Percentiles rank a stretch among this genome's conserved stretches.
Conservation (phyloP, 345 rosid species). For the Lumnitzera racemosa region DNA sequence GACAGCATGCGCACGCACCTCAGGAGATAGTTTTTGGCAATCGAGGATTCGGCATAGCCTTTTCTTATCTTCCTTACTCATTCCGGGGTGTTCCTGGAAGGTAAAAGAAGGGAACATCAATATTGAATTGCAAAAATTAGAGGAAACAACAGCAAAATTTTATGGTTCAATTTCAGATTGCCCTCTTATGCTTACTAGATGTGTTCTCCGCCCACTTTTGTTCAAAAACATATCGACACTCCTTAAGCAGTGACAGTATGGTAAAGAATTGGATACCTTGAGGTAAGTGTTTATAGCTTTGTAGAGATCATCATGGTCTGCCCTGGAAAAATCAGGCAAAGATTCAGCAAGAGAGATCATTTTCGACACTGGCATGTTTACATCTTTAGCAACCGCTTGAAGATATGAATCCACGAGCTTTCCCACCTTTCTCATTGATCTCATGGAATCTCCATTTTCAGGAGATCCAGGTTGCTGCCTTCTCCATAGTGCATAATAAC, state of each 20-base stretch:
- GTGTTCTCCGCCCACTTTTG: too few species aligned
- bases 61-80: constrained; percentile 79
- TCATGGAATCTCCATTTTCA: constrained; percentile 31
- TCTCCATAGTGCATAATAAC: constrained; percentile 65
- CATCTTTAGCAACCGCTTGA: constrained; percentile 63
- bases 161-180: too few species aligned
- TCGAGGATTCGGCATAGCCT: constrained; percentile 70
- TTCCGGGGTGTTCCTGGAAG: constrained; percentile 74
- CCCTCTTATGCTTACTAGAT: too few species aligned
- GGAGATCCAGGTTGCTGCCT: constrained; percentile 41
- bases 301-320: constrained; percentile 79
- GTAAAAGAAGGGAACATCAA: background rate
- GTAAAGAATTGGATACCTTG: constrained; percentile 37
- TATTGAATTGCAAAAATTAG: too few species aligned
- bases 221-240: too few species aligned
- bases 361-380: constrained; percentile 48
- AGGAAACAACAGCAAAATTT: too few species aligned
- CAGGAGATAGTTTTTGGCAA: constrained; percentile 88
- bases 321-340: constrained; percentile 57
- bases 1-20: constrained; percentile 82
- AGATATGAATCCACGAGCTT: constrained; percentile 74
- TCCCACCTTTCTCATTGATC: constrained; percentile 56
- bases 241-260: too few species aligned
- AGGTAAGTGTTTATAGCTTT: constrained; percentile 79
- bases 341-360: constrained; percentile 64